phyloP scores from a whole-genome alignment of 2,329 filamentous ascomycete genomes.

The Xylaria arbuscula region DNA sequence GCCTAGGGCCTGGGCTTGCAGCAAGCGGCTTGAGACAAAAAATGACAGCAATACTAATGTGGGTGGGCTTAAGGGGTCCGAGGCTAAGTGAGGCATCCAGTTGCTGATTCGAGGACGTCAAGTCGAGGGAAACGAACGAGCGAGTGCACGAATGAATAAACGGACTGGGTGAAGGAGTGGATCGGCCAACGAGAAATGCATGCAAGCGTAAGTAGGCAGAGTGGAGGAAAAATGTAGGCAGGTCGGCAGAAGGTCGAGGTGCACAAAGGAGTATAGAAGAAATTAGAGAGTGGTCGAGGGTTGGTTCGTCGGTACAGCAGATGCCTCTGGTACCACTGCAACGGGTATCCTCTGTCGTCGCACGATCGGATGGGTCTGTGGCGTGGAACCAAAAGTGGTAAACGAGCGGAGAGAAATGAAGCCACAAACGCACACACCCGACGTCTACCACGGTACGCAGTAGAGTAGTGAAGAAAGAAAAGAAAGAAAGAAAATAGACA shows the following conservation, averaged over 20 bases:
- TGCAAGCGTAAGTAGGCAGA: neutral
- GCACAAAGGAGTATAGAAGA: slow-evolving; percentile 11
- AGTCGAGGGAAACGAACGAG: slow-evolving; percentile 2
- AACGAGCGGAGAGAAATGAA: slow-evolving; percentile 30
- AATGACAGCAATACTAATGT: slow-evolving; percentile 17
- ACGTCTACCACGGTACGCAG: slow-evolving; percentile 10
- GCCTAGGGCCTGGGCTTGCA: slow-evolving; percentile 27
- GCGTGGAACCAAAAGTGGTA: slow-evolving; percentile 22
- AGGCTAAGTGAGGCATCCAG: slow-evolving; percentile 16
- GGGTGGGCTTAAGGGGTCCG: slow-evolving; percentile 10
- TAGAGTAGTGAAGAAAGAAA: neutral
- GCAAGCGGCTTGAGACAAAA: slow-evolving; percentile 28
- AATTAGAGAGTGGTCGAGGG: neutral
- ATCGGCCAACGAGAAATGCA: slow-evolving; percentile 1
- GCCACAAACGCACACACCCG: slow-evolving; percentile 29
- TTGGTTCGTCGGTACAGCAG: slow-evolving; percentile 2
- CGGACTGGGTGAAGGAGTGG: neutral
- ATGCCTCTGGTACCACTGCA: slow-evolving; percentile 13
- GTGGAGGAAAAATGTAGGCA: slow-evolving; percentile 5
- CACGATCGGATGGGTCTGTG: slow-evolving; percentile 19
- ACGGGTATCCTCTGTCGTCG: neutral
- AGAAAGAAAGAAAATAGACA: too few relatives aligned
- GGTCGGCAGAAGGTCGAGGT: slow-evolving; percentile 7
- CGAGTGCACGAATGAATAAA: slow-evolving; percentile 22
- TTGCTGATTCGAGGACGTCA: neutral